Conservation (phyloP, 805 yeast species). For the Candida endomychidarum region DNA sequence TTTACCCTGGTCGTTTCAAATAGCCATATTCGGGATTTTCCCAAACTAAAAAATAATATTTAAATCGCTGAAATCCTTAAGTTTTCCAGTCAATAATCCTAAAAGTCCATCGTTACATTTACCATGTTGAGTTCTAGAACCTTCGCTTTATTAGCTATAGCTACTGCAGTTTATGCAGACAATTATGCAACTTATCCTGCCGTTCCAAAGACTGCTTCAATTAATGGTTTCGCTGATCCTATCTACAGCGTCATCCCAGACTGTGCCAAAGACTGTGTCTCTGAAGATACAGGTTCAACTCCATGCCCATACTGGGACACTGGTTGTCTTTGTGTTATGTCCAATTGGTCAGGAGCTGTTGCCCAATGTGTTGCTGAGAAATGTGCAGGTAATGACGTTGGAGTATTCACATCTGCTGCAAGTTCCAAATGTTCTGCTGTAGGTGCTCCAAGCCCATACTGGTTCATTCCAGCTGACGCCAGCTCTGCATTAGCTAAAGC, state of each 20-base stretch:
- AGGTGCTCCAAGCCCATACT: slow-evolving; percentile 19
- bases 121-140: slow-evolving; percentile 16
- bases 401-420: slow-evolving; percentile 30
- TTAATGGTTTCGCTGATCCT: slow-evolving; percentile 43
- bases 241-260: slow-evolving; percentile 33
- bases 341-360: slow-evolving; percentile 31
- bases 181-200: slow-evolving; percentile 33
- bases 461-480: slow-evolving; percentile 31
- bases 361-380: slow-evolving; percentile 40
- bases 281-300: slow-evolving; percentile 30
- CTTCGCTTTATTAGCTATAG: slow-evolving; percentile 17
- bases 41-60: too few relatives aligned
- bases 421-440: slow-evolving; percentile 28
- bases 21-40: too few relatives aligned
- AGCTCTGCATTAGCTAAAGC: slow-evolving; percentile 16
- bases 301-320: slow-evolving; percentile 50
- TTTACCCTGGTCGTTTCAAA: too few relatives aligned
- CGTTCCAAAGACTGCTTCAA: slow-evolving; percentile 39
- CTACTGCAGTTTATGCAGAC: slow-evolving; percentile 5
- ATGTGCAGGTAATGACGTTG: slow-evolving; percentile 35
- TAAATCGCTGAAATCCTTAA: too few relatives aligned
- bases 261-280: slow-evolving; percentile 39
- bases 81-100: too few relatives aligned
- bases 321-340: slow-evolving; percentile 46
- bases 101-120: too few relatives aligned